Percentiles rank a stretch among this genome's conserved stretches.
phyloP scores from a whole-genome alignment of 139 green algal species.

The Tetraselmis striata region DNA sequence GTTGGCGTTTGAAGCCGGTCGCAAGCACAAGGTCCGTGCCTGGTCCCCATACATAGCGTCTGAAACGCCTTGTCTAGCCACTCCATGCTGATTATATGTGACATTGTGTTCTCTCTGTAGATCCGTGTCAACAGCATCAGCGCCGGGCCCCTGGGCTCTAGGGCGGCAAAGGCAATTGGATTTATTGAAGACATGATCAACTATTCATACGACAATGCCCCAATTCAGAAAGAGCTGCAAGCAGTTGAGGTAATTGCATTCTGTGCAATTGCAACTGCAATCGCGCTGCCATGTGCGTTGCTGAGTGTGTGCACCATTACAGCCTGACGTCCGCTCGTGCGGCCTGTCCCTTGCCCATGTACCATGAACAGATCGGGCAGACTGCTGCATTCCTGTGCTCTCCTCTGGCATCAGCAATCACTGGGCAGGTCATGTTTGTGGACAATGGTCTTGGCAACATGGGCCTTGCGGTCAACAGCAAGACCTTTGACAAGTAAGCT shows the following conservation, averaged over 20 bases:
- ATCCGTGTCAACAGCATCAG: conserved; percentile 86
- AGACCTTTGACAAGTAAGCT: conserved; percentile 41
- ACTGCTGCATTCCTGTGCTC: conserved; percentile 87
- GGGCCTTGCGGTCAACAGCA: conserved; percentile 79
- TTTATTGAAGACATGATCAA: conserved; percentile 99
- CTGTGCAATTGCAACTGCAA: not conserved
- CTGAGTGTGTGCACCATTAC: too few species aligned
- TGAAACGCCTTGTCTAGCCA: too few species aligned
- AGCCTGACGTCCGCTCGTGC: too few species aligned
- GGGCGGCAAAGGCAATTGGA: conserved; percentile 94
- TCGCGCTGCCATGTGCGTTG: too few species aligned
- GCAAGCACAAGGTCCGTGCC: conserved; percentile 57
- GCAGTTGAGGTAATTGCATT: conserved; percentile 70
- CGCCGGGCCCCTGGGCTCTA: conserved; percentile 86
- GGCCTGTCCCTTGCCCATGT: too few species aligned
- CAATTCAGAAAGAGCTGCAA: conserved; percentile 89
- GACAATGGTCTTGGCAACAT: conserved; percentile 95
- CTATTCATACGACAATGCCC: conserved; percentile 88
- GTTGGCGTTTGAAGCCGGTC: conserved; percentile 93
- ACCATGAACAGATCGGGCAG: conserved; percentile 42
- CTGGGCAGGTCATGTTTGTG: conserved; percentile 68
- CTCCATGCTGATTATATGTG: too few species aligned
- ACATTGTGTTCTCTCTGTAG: not conserved
- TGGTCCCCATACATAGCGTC: too few species aligned
- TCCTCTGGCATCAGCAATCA: conserved; percentile 84